phyloP scores from a whole-genome alignment of 2,329 filamentous ascomycete genomes.

The Aureobasidium lini region DNA sequence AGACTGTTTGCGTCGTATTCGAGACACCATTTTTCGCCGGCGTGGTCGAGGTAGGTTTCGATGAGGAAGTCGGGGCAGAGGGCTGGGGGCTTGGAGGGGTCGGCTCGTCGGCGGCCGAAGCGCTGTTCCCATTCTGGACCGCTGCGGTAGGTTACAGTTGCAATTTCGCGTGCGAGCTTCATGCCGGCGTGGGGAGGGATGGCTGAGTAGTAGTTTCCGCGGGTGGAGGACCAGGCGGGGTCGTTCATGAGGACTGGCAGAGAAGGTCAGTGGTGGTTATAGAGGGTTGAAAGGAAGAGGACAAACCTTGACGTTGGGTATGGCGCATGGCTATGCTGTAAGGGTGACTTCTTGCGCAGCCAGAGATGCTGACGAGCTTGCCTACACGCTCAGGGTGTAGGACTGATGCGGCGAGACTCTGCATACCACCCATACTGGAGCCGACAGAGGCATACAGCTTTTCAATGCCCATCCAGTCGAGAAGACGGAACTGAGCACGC shows the following conservation, averaged over 20 bases:
- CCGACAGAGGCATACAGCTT: conserved; percentile 88
- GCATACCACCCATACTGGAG: conserved; percentile 98
- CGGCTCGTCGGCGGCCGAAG: conserved; percentile 80
- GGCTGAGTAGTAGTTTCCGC: conserved; percentile 77
- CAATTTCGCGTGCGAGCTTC: conserved; percentile 96
- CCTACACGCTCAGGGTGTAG: conserved; percentile 76
- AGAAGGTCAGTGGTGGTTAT: neutral
- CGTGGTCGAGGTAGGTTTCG: conserved; percentile 96
- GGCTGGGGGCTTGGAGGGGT: conserved; percentile 77
- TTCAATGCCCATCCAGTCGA: conserved; percentile 69
- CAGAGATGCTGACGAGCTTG: conserved; percentile 80
- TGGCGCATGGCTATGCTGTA: conserved; percentile 99
- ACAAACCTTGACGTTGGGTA: conserved; percentile 71
- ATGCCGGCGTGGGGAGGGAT: conserved; percentile 92
- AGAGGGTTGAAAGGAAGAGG: neutral
- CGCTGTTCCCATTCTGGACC: conserved; percentile 96
- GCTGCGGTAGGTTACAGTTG: conserved; percentile 92
- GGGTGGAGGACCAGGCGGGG: conserved; percentile 71
- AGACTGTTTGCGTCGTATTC: conserved; percentile 95
- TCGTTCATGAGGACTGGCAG: conserved; percentile 87
- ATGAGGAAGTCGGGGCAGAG: conserved; percentile 97
- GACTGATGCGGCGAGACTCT: conserved; percentile 78
- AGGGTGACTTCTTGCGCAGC: conserved; percentile 87
- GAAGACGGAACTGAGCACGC: conserved; percentile 80
- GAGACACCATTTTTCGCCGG: conserved; percentile 95